A percentile compares a stretch with the other conserved stretches of the same genome.
phyloP scores from a whole-genome alignment of 176 grass and related monocot genomes.

The Aegilops sharonensis region DNA sequence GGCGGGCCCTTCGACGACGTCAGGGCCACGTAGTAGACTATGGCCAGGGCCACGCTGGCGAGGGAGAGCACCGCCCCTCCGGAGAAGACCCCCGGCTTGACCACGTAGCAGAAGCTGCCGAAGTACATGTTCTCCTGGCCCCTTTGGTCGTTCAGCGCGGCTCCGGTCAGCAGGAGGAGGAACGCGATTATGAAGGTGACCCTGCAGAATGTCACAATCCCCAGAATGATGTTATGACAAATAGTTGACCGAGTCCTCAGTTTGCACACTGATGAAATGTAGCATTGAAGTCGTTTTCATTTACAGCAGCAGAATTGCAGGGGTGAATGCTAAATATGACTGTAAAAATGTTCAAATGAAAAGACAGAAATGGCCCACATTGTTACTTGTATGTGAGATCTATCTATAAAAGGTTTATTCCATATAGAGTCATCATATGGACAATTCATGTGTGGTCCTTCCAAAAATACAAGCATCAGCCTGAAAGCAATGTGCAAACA shows the following conservation, averaged over 20 bases:
- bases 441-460: neutral
- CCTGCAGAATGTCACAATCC: conserved; percentile 40
- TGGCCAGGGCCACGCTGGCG: conserved; percentile 75
- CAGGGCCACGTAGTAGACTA: conserved; percentile 76
- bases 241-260: neutral
- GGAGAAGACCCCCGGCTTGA: conserved; percentile 90
- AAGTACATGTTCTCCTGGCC: conserved; percentile 93
- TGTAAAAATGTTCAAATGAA: neutral
- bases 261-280: neutral
- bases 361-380: neutral
- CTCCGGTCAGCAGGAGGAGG: conserved; percentile 84
- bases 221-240: neutral
- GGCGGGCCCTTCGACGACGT: conserved; percentile 51
- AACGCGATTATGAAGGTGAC: conserved; percentile 81
- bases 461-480: neutral
- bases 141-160: conserved; percentile 80
- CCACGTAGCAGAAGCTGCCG: conserved; percentile 76
- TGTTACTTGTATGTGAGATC: conserved; percentile 16
- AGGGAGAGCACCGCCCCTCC: conserved; percentile 84
- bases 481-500: neutral
- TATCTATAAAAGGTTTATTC: neutral
- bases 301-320: neutral
- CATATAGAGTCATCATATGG: neutral
- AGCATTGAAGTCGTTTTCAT: neutral
- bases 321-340: no score